These are phyloP conservation scores for Coemansia sp. DNA, from an alignment of 192 early-diverging fungal genomes.

Conservation along the genomic window DNA sequence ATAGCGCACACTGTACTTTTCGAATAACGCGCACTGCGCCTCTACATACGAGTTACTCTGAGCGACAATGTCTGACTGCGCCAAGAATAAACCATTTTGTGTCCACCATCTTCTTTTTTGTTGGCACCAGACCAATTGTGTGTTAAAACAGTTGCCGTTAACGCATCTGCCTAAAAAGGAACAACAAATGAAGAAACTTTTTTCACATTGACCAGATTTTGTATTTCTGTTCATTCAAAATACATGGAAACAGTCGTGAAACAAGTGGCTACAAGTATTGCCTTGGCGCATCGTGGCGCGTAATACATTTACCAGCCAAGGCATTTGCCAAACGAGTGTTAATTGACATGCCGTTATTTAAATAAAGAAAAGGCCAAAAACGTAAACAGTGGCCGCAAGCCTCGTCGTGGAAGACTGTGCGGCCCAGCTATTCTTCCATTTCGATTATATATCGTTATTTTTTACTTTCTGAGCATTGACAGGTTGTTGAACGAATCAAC, in stretches of 20 bases:
- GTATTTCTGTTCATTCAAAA: neutral
- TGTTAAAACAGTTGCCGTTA: neutral
- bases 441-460: neutral
- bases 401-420: neutral
- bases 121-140: neutral
- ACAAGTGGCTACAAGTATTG: neutral
- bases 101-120: too few species aligned
- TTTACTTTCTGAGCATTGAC: neutral
- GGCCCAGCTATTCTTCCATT: neutral
- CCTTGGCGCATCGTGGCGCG: neutral
- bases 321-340: neutral
- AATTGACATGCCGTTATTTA: neutral
- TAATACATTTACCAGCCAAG: neutral
- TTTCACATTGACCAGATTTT: neutral
- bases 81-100: neutral
- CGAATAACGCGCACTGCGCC: too few species aligned
- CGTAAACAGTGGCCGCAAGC: neutral
- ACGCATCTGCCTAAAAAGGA: constrained; percentile 1
- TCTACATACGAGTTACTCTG: neutral
- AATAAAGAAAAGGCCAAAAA: neutral
- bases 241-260: neutral
- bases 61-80: neutral
- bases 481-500: neutral
- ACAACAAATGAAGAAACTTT: neutral
- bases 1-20: too few species aligned